Evolutionary conservation across 306 rosid species (phyloP), one percentile per base, ranked within the genome.

Genomic region (Dalbergia cultrata): DNA sequence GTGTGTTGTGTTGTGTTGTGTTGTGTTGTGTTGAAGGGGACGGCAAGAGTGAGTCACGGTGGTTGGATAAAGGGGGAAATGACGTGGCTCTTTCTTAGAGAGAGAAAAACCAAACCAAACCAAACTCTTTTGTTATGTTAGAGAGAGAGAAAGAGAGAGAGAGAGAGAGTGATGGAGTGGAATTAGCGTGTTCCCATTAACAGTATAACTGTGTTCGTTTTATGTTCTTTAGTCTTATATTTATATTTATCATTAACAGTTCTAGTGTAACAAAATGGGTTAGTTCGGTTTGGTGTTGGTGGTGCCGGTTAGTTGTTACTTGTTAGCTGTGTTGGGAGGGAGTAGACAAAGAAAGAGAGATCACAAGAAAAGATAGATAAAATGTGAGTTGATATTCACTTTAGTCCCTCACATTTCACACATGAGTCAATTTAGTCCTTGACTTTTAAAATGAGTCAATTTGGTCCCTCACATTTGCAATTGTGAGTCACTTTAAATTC

Each of bases 201-300:
- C 49, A 35, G 44, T 14, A 31, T 21, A 41, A 78, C 81, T 64
- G 57, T 66, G 67, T 35, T 13, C 19, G 52, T 26, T 14, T 41
- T 59, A 16, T 37, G 62, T 5, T 37, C 4, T 26, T 47, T 12
- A 10, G 0, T 2, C 4, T 11, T 44, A 44, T 5, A 44, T 8
- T 0, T 22, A 14, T 52, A 52, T 14, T 16, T 52, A 52, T 52
- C 1, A 12, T 62, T 75, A 45, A n/a, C 13, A 5, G 5, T 13
- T 21, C 8, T 11, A 2, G 47, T 52, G 13, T 5, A 73, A 68
- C 34, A 37, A 34, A 43, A 63, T n/a, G 60, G 69, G 70, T 53
- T 58, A 56, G 21, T 60, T 67, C 33, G 63, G 60, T 67, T 49
- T 67, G 74, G 64, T 68, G 81, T 49, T 17, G 59, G 54, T 35